phyloP scores from a whole-genome alignment of 331 rosid genomes.

The Quercus phellos region DNA sequence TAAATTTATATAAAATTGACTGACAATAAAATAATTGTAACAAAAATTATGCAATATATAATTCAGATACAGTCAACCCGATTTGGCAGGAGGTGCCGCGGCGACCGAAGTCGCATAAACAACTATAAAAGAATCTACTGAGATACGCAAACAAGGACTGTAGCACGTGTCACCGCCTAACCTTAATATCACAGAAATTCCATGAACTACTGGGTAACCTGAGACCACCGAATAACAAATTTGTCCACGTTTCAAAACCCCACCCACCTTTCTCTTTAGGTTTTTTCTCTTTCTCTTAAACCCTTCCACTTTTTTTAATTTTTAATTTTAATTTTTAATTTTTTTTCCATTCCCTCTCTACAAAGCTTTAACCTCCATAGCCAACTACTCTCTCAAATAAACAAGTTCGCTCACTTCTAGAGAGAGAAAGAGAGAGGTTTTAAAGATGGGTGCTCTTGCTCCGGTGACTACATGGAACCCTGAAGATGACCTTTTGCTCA shows the following conservation, averaged over 20 bases:
- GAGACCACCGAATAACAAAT: constrained; percentile 3
- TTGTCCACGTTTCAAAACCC: constrained; percentile 24
- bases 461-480: constrained; percentile 57
- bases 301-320: constrained; percentile 6
- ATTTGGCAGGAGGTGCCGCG: too few relatives aligned
- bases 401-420: background rate
- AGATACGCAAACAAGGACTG: background rate
- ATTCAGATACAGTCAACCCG: too few relatives aligned
- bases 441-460: constrained; percentile 71
- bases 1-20: too few relatives aligned
- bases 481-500: constrained; percentile 78
- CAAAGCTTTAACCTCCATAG: background rate
- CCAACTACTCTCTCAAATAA: background rate
- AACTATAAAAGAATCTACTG: background rate
- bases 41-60: too few relatives aligned
- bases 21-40: too few relatives aligned
- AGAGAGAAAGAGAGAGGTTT: constrained; percentile 9
- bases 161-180: constrained; percentile 23
- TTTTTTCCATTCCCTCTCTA: background rate
- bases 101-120: background rate
- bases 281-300: constrained; percentile 3
- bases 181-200: constrained; percentile 11
- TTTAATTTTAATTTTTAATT: background rate
- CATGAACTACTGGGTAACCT: background rate
- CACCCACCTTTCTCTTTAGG: constrained; percentile 3